These are phyloP conservation scores for Suillus subluteus DNA, from an alignment of 768 basidiomycete species.

Conservation along the genomic window DNA sequence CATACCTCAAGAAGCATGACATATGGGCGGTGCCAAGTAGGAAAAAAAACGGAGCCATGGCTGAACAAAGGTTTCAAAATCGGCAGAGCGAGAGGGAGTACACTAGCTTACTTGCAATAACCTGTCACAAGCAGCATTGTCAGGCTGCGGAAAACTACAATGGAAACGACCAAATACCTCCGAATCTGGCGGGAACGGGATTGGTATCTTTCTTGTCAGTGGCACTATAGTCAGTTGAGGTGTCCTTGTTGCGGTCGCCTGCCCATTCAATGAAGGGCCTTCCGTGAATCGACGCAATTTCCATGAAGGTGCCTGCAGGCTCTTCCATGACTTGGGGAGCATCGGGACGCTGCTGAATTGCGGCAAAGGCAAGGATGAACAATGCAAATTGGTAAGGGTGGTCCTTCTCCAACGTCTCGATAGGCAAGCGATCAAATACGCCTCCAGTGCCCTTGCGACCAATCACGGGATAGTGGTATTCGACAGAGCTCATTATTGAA, in stretches of 20 bases:
- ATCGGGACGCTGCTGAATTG: slow-evolving; percentile 15
- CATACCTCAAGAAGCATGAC: slow-evolving; percentile 29
- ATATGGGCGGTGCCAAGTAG: slow-evolving; percentile 32
- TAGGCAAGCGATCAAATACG: slow-evolving; percentile 25
- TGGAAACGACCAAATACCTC: slow-evolving; percentile 20
- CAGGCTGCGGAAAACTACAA: neutral
- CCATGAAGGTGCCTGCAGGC: slow-evolving; percentile 20
- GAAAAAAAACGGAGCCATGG: slow-evolving; percentile 25
- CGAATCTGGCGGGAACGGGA: slow-evolving; percentile 29
- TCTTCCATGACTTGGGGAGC: slow-evolving; percentile 1
- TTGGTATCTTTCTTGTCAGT: slow-evolving; percentile 27
- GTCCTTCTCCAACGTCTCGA: slow-evolving; percentile 23
- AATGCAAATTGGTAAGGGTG: slow-evolving; percentile 31
- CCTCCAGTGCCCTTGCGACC: slow-evolving; percentile 21
- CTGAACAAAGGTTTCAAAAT: slow-evolving; percentile 13
- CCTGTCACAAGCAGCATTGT: slow-evolving; percentile 15
- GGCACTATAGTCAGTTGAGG: slow-evolving; percentile 19
- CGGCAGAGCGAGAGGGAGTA: too few species aligned
- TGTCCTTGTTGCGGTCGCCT: slow-evolving; percentile 25
- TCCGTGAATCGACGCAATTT: slow-evolving; percentile 28
- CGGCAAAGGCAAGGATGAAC: slow-evolving; percentile 28
- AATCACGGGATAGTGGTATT: slow-evolving; percentile 24
- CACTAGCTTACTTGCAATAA: slow-evolving; percentile 29
- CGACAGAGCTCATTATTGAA: neutral
- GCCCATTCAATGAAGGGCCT: slow-evolving; percentile 29